Evolutionary conservation across 495 filamentous ascomycete genomes (phyloP).

Genomic region (Penicillium atrosanguineum): DNA sequence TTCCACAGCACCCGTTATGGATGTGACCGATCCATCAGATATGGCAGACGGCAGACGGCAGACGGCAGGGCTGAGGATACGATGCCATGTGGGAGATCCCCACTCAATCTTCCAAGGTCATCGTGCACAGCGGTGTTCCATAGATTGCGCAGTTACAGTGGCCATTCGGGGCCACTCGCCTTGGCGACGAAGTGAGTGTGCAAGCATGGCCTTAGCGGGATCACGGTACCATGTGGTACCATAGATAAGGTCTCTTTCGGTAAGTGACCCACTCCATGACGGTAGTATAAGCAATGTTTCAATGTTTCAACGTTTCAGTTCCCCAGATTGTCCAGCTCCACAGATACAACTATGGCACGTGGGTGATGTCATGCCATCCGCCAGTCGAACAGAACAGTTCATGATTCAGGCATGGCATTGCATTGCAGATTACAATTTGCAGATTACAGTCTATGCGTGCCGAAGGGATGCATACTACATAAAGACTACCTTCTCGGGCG

Average conservation of each 20-base stretch:
- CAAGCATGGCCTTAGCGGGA: not conserved
- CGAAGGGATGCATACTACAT: too few species aligned
- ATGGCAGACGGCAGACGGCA: too few species aligned
- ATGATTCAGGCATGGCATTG: not conserved
- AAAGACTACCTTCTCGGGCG: too few species aligned
- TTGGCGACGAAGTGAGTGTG: slow-evolving; percentile 6
- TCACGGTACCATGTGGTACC: slow-evolving; percentile 10
- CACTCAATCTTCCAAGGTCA: not conserved
- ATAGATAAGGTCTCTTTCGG: slow-evolving; percentile 18
- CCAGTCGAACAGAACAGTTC: not conserved
- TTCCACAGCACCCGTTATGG: too few species aligned
- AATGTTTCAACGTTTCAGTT: not conserved
- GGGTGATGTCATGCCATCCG: not conserved
- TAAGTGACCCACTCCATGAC: not conserved
- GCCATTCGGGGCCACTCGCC: slow-evolving; percentile 8
- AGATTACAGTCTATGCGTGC: too few species aligned
- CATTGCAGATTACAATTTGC: not conserved
- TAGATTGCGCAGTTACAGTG: not conserved
- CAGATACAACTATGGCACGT: not conserved
- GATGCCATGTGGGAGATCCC: not conserved
- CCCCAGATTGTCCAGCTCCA: not conserved
- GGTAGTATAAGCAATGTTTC: not conserved
- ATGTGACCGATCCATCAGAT: too few species aligned
- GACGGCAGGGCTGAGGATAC: not conserved
- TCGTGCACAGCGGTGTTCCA: not conserved